A percentile compares a stretch with the other conserved stretches of the same genome.
Conservation (phyloP, 2,329 filamentous ascomycete species). For the Balansia obtecta region DNA sequence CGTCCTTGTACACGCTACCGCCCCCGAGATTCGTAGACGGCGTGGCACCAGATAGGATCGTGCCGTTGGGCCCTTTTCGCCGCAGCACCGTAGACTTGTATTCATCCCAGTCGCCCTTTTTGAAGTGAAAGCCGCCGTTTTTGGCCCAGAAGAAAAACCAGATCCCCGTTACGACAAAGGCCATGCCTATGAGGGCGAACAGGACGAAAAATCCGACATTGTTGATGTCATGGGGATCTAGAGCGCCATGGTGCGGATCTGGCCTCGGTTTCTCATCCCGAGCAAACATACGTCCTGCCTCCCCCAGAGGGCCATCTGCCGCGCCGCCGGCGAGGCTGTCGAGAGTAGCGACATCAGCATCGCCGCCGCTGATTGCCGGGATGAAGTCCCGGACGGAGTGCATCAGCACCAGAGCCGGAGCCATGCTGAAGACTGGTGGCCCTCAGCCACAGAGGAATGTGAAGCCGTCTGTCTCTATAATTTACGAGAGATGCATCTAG, state of each 20-base stretch:
- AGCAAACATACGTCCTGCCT: slow-evolving; percentile 29
- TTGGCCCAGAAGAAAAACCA: slow-evolving; percentile 99
- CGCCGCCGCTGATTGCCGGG: slow-evolving; percentile 10
- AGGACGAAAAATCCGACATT: slow-evolving; percentile 68
- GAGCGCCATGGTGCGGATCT: slow-evolving; percentile 34
- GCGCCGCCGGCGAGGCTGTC: slow-evolving; percentile 13
- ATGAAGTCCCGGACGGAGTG: slow-evolving; percentile 18
- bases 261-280: slow-evolving; percentile 15
- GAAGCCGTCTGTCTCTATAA: not conserved
- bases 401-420: slow-evolving; percentile 24
- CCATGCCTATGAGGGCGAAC: slow-evolving; percentile 71
- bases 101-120: slow-evolving; percentile 85
- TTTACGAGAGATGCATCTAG: not conserved
- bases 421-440: slow-evolving; percentile 23
- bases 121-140: slow-evolving; percentile 87
- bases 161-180: slow-evolving; percentile 61
- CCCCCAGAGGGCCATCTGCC: slow-evolving; percentile 27
- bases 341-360: slow-evolving; percentile 6
- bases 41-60: slow-evolving; percentile 70
- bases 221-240: slow-evolving; percentile 44
- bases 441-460: slow-evolving; percentile 3
- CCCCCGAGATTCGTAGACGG: slow-evolving; percentile 76
- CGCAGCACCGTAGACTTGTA: slow-evolving; percentile 93
- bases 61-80: slow-evolving; percentile 80
- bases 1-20: slow-evolving; percentile 69